Conservation (phyloP, 139 green algal genomes). For the Volvox africanus region DNA sequence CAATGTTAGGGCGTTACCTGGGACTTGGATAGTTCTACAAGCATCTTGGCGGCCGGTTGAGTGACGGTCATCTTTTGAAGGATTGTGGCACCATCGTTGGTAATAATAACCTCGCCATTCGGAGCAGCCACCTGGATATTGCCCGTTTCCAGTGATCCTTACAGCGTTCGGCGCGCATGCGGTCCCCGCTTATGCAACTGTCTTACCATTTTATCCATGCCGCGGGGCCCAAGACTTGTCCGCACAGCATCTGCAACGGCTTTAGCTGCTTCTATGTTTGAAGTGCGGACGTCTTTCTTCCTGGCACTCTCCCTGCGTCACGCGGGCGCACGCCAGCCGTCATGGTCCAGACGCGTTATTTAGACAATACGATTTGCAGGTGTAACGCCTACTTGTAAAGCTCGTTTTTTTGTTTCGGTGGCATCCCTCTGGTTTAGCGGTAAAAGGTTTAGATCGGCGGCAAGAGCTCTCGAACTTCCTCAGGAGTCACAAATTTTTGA, state of each 20-base stretch:
- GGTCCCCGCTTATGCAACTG: neutral
- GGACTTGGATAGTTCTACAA: conserved; percentile 98
- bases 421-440: conserved; percentile 2
- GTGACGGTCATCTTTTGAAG: conserved; percentile 98
- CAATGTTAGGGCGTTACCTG: conserved; percentile 71
- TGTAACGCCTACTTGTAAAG: conserved; percentile 41
- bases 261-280: conserved; percentile 99
- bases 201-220: conserved; percentile 99
- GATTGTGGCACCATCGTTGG: conserved; percentile 99
- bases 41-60: conserved; percentile 99
- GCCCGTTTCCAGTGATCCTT: neutral
- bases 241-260: conserved; percentile 96
- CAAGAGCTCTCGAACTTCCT: conserved; percentile 15
- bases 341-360: neutral
- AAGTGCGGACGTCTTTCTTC: conserved; percentile 93
- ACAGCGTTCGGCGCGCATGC: neutral
- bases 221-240: conserved; percentile 93
- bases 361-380: neutral
- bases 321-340: conserved; percentile 1
- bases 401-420: conserved; percentile 41
- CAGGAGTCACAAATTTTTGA: neutral
- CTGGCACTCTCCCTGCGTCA: conserved; percentile 83
- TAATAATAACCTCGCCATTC: conserved; percentile 98
- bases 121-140: conserved; percentile 80
- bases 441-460: conserved; percentile 14